A percentile compares a stretch with the other conserved stretches of the same genome.
These are phyloP conservation scores for Ganoderma leucocontextum DNA, from an alignment of 1,284 basidiomycete genomes.

Conservation along the genomic window DNA sequence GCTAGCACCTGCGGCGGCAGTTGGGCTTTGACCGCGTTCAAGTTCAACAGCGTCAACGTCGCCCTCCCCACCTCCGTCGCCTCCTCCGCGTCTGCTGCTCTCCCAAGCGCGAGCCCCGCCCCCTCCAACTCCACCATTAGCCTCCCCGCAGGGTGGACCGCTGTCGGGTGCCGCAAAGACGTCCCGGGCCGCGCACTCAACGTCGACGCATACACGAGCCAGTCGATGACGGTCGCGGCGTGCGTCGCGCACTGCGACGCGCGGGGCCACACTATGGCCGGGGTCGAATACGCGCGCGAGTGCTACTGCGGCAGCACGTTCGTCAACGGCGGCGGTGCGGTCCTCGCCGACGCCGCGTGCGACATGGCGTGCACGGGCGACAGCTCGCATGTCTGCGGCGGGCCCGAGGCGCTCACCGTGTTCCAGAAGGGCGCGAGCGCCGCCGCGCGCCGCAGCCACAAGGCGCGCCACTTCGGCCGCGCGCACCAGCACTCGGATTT, in stretches of 20 bases:
- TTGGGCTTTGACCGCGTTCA: constrained; percentile 35
- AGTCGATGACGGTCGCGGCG: constrained; percentile 32
- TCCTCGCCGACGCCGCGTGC: constrained; percentile 30
- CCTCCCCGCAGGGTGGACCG: constrained; percentile 28
- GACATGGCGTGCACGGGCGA: constrained; percentile 38
- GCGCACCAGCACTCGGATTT: constrained; percentile 25
- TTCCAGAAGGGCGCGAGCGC: constrained; percentile 22
- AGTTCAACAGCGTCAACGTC: constrained; percentile 16
- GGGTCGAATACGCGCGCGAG: constrained; percentile 38
- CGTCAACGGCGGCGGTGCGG: constrained; percentile 33
- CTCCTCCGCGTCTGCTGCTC: background rate
- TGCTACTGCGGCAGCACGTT: constrained; percentile 40
- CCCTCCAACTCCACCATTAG: constrained; percentile 18
- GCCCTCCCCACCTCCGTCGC: constrained; percentile 15
- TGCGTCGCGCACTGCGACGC: constrained; percentile 35
- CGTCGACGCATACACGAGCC: constrained; percentile 34
- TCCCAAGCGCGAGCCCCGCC: constrained; percentile 11
- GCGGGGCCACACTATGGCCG: constrained; percentile 36
- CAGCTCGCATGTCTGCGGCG: constrained; percentile 29
- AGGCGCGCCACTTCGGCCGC: constrained; percentile 31
- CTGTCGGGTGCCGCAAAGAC: constrained; percentile 15
- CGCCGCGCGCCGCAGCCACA: constrained; percentile 19
- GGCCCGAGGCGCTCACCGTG: constrained; percentile 35
- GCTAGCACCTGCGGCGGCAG: constrained; percentile 33
- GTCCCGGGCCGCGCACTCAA: constrained; percentile 33